Evolutionary conservation across 192 early-diverging fungal genomes (phyloP), one percentile per base, ranked within the genome.

Genomic region (Neocallimastix lanati): DNA sequence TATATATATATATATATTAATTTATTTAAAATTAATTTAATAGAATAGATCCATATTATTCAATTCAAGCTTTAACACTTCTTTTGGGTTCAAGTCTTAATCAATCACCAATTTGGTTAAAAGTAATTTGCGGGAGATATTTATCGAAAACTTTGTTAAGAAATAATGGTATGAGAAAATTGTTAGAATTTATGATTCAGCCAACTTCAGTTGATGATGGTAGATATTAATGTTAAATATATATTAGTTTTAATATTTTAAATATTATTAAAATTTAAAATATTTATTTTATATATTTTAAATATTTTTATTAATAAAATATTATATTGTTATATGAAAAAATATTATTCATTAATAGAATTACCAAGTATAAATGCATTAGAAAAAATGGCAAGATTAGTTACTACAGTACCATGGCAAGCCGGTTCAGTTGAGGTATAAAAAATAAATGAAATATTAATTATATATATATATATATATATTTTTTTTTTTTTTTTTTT

Each of bases 111-210:
- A 78, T 78, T 18, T 95, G 94, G 94, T 82, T 94, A 25, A 81
- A 86, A 38, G 86, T 81, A 16, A 81, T 92, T 35, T 93, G 93
- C 78, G 88, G 91, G 0, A 83, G 90, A 58, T 92, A 91, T 76
- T 86, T 94, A 4, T 87, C 92, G 2, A 88, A 91, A 29, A 87
- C 94, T 33, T 77, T 95, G 18, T 82, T 93, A 78, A 83, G 89
- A 27, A 89, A 90, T 0, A 83, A 82, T 33, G 94, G 94, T 15
- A 87, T 91, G 0, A 86, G 83, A 13, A 84, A 90, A 12, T 86
- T 92, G 5, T 79, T 94, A 18, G 89, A 94, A 78, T 94, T 90
- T 81, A 86, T 93, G 33, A 85, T 91, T n/a, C 50, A 67, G n/a
- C 50, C 50, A 67, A 67, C 21, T 67, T 25, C 50, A 21, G 25